Percentiles rank a stretch among this genome's conserved stretches.
These are phyloP conservation scores for Lactarius sanguifluus DNA, from an alignment of 768 basidiomycete species.

Conservation along the genomic window DNA sequence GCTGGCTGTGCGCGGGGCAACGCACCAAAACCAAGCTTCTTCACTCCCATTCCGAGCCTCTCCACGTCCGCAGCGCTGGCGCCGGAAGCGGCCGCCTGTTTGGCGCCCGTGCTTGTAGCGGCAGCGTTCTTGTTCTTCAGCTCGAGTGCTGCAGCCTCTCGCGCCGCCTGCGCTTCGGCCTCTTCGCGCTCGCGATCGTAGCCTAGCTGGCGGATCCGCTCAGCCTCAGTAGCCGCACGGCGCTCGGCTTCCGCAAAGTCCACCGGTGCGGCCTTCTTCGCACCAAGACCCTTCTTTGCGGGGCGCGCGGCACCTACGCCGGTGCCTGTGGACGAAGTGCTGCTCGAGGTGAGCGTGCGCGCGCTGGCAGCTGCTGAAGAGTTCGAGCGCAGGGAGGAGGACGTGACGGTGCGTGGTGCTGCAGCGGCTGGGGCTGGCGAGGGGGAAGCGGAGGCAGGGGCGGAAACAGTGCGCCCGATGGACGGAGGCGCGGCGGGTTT, in stretches of 20 bases:
- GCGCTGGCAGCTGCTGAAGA: slow-evolving; percentile 45
- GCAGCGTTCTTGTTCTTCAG: slow-evolving; percentile 39
- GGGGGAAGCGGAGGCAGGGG: neutral
- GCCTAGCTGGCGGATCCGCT: slow-evolving; percentile 86
- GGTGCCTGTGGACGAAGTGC: slow-evolving; percentile 34
- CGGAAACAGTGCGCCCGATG: slow-evolving; percentile 26
- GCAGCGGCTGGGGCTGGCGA: slow-evolving; percentile 38
- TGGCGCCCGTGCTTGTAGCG: slow-evolving; percentile 34
- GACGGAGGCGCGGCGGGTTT: slow-evolving; percentile 21
- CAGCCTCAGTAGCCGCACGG: slow-evolving; percentile 88
- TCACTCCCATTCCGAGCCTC: slow-evolving; percentile 67
- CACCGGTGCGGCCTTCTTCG: slow-evolving; percentile 79
- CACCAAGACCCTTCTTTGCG: slow-evolving; percentile 78
- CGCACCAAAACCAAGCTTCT: slow-evolving; percentile 82
- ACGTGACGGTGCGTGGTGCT: slow-evolving; percentile 62
- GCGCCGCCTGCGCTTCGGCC: slow-evolving; percentile 71
- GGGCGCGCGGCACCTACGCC: slow-evolving; percentile 52
- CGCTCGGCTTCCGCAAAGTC: slow-evolving; percentile 95
- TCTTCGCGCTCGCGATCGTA: slow-evolving; percentile 87
- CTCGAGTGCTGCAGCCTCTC: slow-evolving; percentile 55
- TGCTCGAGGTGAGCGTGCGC: slow-evolving; percentile 43
- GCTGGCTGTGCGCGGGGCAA: slow-evolving; percentile 61
- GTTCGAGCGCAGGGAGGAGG: slow-evolving; percentile 56
- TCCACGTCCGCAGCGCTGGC: slow-evolving; percentile 53
- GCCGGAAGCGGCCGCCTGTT: slow-evolving; percentile 37